These are phyloP conservation scores for Syncephalastrum sp. DNA, from an alignment of 371 early-diverging fungal genomes.

Conservation along the genomic window DNA sequence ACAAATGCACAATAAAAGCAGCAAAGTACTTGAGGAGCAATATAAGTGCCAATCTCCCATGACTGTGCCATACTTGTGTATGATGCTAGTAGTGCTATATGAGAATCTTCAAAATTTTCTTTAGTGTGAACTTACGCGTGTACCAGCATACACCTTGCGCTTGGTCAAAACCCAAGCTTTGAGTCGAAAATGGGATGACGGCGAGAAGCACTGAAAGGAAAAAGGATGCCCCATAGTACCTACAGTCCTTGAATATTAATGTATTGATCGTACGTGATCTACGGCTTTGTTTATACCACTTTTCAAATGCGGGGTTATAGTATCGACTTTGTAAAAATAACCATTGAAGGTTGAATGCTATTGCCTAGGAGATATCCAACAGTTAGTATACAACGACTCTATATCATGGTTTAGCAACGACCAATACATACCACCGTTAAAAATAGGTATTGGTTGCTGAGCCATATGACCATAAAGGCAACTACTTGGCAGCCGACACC, in stretches of 20 bases:
- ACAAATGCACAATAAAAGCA: constrained; percentile 16
- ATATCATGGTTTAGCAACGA: not conserved
- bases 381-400: not conserved
- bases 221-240: constrained; percentile 24
- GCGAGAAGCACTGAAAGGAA: constrained; percentile 11
- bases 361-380: constrained; percentile 8
- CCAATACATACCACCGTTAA: constrained; percentile 13
- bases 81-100: constrained; percentile 11
- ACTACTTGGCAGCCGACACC: constrained; percentile 11
- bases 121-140: constrained; percentile 14
- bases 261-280: not conserved
- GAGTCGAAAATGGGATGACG: constrained; percentile 12
- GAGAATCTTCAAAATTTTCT: not conserved
- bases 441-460: constrained; percentile 23
- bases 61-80: constrained; percentile 13
- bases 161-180: constrained; percentile 13
- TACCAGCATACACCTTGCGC: constrained; percentile 27
- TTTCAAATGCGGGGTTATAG: constrained; percentile 24
- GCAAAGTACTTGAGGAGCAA: constrained; percentile 17
- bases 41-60: constrained; percentile 21
- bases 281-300: constrained; percentile 14
- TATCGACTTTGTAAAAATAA: constrained; percentile 19
- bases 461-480: constrained; percentile 22
- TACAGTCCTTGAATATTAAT: not conserved
- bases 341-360: constrained; percentile 29